Evolutionary conservation across 192 early-diverging fungal genomes (phyloP).

Genomic region (Coemansia sp.): DNA sequence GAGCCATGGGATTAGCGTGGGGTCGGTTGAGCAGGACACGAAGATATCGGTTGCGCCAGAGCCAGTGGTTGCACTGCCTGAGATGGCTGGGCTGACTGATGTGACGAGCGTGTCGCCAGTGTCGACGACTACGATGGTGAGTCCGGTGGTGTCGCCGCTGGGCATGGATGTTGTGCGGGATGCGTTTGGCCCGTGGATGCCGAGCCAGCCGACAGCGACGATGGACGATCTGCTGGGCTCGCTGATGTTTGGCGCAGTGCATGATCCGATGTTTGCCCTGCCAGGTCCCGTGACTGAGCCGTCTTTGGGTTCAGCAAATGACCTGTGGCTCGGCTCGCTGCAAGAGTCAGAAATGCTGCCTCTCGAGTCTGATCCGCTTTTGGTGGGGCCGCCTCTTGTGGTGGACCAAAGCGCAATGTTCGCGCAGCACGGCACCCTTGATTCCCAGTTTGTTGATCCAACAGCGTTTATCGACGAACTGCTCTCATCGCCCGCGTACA

Average conservation of each 20-base stretch:
- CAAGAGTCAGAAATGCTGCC: slow-evolving; percentile 22
- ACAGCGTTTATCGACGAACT: slow-evolving; percentile 49
- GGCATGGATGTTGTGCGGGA: slow-evolving; percentile 50
- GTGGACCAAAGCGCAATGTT: slow-evolving; percentile 35
- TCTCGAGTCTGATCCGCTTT: slow-evolving; percentile 21
- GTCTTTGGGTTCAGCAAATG: slow-evolving; percentile 4
- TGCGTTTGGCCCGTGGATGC: slow-evolving; percentile 30
- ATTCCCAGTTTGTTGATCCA: slow-evolving; percentile 42
- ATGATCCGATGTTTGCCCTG: slow-evolving; percentile 50
- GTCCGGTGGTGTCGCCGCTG: slow-evolving; percentile 16
- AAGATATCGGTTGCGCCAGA: background rate
- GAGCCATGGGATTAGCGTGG: slow-evolving; percentile 32
- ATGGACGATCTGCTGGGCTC: slow-evolving; percentile 28
- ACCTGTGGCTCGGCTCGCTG: background rate
- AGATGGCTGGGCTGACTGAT: background rate
- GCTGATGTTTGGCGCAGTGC: slow-evolving; percentile 28
- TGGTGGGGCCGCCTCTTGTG: slow-evolving; percentile 36
- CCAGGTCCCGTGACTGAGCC: background rate
- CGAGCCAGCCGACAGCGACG: background rate
- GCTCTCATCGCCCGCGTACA: slow-evolving; percentile 23
- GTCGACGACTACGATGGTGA: slow-evolving; percentile 13
- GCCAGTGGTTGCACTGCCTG: background rate
- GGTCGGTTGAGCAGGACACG: slow-evolving; percentile 4
- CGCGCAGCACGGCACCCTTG: slow-evolving; percentile 10
- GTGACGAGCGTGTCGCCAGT: background rate